A percentile compares a stretch with the other conserved stretches of the same genome.
Evolutionary conservation across 1,284 basidiomycete genomes (phyloP).

Genomic region (Leccinum fallax): DNA sequence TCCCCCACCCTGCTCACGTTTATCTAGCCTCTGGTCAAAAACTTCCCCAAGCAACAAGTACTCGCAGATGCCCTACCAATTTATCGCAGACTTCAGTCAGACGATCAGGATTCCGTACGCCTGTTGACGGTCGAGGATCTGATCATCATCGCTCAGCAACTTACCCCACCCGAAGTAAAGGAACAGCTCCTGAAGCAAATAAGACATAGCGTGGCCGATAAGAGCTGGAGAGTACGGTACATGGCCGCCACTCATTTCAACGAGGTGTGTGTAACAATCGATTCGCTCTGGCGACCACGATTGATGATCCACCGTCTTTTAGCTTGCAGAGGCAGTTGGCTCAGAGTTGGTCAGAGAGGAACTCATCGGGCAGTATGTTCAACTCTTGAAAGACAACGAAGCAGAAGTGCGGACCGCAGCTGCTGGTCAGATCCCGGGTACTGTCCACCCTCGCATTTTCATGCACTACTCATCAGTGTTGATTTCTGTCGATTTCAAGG

Average conservation of each 20-base stretch:
- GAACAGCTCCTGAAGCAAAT: constrained; percentile 90
- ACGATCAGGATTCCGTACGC: constrained; percentile 99
- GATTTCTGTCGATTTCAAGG: constrained; percentile 52
- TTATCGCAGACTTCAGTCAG: constrained; percentile 92
- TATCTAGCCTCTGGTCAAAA: constrained; percentile 73
- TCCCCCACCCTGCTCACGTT: constrained; percentile 9
- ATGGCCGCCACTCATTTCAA: constrained; percentile 99
- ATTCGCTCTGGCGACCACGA: background rate
- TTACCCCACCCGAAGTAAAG: constrained; percentile 87
- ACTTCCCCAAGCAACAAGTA: constrained; percentile 78
- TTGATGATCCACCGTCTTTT: constrained; percentile 7
- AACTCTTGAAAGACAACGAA: constrained; percentile 97
- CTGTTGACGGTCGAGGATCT: constrained; percentile 95
- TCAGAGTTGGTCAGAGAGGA: constrained; percentile 93
- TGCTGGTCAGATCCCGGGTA: constrained; percentile 95
- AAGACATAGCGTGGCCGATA: constrained; percentile 87
- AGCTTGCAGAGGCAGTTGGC: constrained; percentile 93
- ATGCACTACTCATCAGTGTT: background rate
- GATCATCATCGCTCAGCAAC: constrained; percentile 87
- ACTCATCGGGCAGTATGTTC: constrained; percentile 91
- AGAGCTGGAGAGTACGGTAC: constrained; percentile 98
- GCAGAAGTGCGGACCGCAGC: constrained; percentile 98
- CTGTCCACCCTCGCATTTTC: constrained; percentile 20
- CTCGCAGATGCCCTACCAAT: constrained; percentile 89
- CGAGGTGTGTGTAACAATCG: constrained; percentile 54